These are phyloP conservation scores for Solanum pinnatisectum DNA, from an alignment of 257 asterid genomes.

Conservation along the genomic window DNA sequence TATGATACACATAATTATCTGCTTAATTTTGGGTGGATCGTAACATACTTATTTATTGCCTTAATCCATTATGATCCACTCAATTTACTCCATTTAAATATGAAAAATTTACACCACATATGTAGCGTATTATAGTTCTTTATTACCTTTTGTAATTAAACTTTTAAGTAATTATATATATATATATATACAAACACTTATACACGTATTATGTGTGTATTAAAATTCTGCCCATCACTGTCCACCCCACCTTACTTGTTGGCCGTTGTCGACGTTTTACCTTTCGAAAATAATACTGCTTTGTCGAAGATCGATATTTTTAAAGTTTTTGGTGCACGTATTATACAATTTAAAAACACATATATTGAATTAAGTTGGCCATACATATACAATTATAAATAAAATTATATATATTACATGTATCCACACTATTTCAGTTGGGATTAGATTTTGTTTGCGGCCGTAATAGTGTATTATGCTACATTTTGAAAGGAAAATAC, in stretches of 20 bases:
- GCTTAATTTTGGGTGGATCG: not conserved
- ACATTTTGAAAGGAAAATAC: not conserved
- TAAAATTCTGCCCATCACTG: too few species aligned
- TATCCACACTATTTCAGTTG: not conserved
- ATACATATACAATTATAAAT: too few species aligned
- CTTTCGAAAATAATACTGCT: too few species aligned
- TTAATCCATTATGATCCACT: not conserved
- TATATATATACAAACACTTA: too few species aligned
- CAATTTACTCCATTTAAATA: not conserved
- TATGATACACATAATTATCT: not conserved
- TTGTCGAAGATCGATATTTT: too few species aligned
- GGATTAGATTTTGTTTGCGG: not conserved
- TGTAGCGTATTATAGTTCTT: not conserved
- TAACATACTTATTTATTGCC: not conserved
- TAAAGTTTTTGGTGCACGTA: too few species aligned
- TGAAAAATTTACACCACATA: not conserved
- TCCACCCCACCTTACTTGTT: too few species aligned
- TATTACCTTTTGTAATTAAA: not conserved
- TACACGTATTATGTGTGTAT: too few species aligned
- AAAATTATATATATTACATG: too few species aligned
- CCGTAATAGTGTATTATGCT: not conserved
- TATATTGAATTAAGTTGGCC: not conserved
- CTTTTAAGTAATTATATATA: too few species aligned
- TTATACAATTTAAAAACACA: too few species aligned
- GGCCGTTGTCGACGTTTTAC: too few species aligned